A percentile compares a stretch with the other conserved stretches of the same genome.
Conservation (phyloP, 306 rosid species). For the Vicia villosa region DNA sequence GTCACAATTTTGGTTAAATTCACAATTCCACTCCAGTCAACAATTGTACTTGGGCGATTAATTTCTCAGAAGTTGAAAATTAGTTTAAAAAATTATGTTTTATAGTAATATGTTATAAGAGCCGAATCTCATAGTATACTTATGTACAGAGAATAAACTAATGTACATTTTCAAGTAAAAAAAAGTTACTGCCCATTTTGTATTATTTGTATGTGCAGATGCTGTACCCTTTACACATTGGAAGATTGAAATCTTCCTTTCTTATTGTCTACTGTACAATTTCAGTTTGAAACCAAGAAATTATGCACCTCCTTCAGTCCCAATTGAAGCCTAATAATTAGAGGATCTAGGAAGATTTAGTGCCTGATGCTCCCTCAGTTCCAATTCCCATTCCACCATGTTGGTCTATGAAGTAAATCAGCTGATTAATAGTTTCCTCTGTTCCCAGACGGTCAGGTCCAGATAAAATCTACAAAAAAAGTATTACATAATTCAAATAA, state of each 20-base stretch:
- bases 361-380: neutral
- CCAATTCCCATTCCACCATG: neutral
- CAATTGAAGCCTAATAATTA: conserved; percentile 7
- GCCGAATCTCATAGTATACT: neutral
- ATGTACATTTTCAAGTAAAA: neutral
- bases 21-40: no score
- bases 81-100: neutral
- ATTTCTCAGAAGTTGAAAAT: no score
- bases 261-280: conserved; percentile 2
- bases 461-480: conserved; percentile 33
- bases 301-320: neutral
- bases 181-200: neutral
- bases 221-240: neutral
- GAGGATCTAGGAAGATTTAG: neutral
- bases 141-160: neutral
- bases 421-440: neutral
- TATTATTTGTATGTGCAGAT: neutral
- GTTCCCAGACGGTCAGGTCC: neutral
- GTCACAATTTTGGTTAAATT: no score
- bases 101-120: neutral
- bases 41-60: no score
- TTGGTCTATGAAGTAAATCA: neutral
- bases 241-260: conserved; percentile 15
- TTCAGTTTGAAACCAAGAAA: neutral
- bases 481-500: neutral